These are phyloP conservation scores for Pachysandra terminalis DNA, from an alignment of 164 flowering plant genomes.

Conservation along the genomic window DNA sequence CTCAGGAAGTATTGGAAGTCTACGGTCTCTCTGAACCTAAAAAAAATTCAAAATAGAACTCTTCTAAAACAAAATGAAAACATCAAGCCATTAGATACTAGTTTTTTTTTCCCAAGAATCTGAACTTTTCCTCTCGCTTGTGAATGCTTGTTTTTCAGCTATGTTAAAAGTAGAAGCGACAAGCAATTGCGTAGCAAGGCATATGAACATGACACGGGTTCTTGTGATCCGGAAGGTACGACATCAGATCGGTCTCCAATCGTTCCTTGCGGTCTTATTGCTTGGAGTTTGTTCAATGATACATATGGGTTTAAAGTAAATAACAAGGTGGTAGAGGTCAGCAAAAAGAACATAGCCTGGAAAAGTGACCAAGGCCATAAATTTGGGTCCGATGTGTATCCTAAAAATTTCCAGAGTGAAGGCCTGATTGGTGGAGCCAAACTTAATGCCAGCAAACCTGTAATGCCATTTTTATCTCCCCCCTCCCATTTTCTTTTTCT, in stretches of 20 bases:
- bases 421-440: slow-evolving; percentile 73
- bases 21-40: neutral
- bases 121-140: neutral
- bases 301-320: slow-evolving; percentile 56
- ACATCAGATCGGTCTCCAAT: slow-evolving; percentile 27
- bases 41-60: no score
- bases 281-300: slow-evolving; percentile 90
- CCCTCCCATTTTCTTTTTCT: neutral
- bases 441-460: slow-evolving; percentile 72
- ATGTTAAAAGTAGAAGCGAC: slow-evolving; percentile 79
- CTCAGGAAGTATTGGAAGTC: neutral
- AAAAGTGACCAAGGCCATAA: slow-evolving; percentile 67
- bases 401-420: slow-evolving; percentile 75
- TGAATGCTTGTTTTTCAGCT: slow-evolving; percentile 33
- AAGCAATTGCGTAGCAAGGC: slow-evolving; percentile 48
- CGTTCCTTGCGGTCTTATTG: slow-evolving; percentile 90
- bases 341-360: slow-evolving; percentile 83
- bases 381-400: slow-evolving; percentile 74
- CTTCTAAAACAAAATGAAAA: no score
- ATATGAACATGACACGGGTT: slow-evolving; percentile 22
- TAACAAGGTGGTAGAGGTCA: slow-evolving; percentile 33
- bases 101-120: neutral
- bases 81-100: neutral
- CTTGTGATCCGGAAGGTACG: slow-evolving; percentile 53
- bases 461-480: slow-evolving; percentile 19